These are phyloP conservation scores for Rozella allomycis DNA, from an alignment of 371 early-diverging fungal genomes.

Conservation along the genomic window DNA sequence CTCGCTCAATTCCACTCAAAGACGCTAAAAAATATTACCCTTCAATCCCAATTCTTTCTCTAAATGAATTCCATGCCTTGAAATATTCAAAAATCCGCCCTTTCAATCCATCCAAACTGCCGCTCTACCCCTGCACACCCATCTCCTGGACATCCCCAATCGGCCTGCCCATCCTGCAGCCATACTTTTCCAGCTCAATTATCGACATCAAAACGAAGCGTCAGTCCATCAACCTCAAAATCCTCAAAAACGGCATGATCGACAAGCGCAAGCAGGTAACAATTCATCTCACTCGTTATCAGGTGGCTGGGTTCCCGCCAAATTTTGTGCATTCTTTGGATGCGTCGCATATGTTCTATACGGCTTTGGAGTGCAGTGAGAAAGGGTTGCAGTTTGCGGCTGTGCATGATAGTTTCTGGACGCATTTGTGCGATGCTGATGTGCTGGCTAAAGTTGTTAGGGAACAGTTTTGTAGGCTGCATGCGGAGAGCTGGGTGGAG, in stretches of 20 bases:
- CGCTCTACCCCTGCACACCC: constrained; percentile 1
- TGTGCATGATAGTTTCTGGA: constrained; percentile 96
- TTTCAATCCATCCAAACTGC: background rate
- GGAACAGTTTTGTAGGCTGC: constrained; percentile 71
- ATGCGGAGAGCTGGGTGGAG: constrained; percentile 12
- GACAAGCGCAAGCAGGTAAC: constrained; percentile 24
- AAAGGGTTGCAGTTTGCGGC: constrained; percentile 67
- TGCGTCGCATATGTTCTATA: constrained; percentile 91
- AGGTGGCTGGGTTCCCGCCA: constrained; percentile 90
- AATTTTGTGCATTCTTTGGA: constrained; percentile 95
- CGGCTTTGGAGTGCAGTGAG: constrained; percentile 54
- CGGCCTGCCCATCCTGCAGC: constrained; percentile 83
- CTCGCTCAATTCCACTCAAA: background rate
- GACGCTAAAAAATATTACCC: background rate
- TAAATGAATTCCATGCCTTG: no score
- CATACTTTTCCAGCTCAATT: no score
- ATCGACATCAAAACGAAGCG: constrained; percentile 47
- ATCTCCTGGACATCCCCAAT: constrained; percentile 94
- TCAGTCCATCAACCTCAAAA: constrained; percentile 7
- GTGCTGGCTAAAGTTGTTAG: constrained; percentile 61
- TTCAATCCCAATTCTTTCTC: no score
- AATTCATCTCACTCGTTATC: constrained; percentile 63
- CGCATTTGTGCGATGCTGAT: constrained; percentile 80
- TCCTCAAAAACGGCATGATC: background rate
- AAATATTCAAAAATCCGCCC: background rate